Base-by-base conservation (phyloP, 805 yeast genomes). In the Brettanomyces anomalus region DNA sequence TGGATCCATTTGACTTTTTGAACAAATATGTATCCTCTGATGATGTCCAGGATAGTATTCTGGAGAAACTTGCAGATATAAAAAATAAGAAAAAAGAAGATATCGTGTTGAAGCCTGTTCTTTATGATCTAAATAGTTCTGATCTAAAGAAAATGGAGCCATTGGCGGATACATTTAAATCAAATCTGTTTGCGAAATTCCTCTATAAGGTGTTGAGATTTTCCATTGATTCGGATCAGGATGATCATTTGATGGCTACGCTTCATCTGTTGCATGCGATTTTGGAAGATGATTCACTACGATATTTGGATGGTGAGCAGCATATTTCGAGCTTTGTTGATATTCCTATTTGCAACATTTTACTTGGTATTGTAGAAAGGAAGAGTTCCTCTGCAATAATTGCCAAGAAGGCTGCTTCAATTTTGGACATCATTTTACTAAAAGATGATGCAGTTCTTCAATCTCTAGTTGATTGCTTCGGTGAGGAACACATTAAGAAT, bases 201-300 rank as follows among this genome's bases (percentile, higher is more conserved):
- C 45, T 81, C 5, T 75, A 70, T 51, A 79, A 79, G 51, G 57
- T 77, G n/a, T 60, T 84, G 14, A 75, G 74, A 41, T 67, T 67
- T 33, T 69, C 84, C 0, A 61, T 79, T 18, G 70, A 69, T 39
- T 60, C 65, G 1, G 66, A 68, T 1, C 73, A 76, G 42, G 82
- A 79, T 42, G 64, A 74, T 0, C 80, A 67, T 51, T 58, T 81
- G 31, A 74, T 77, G 15, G 77, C 76, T 36, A 53, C 80, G n/a
- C 65, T 85, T 33, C 93, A 84, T 56, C 65, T 85, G 40, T 49
- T 81, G 3, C 87, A 84, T 62, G 89, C 85, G 5, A 46, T 51
- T 21, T 65, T 80, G 6, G 53, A 83, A 16, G 40, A 61, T 16
- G 66, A 55, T 48, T 54, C 49, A 36, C 39, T 45, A 3, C 30